A percentile compares a stretch with the other conserved stretches of the same genome.
Evolutionary conservation across 495 filamentous ascomycete species (phyloP).

Genomic region (Talaromyces trachyspermus): DNA sequence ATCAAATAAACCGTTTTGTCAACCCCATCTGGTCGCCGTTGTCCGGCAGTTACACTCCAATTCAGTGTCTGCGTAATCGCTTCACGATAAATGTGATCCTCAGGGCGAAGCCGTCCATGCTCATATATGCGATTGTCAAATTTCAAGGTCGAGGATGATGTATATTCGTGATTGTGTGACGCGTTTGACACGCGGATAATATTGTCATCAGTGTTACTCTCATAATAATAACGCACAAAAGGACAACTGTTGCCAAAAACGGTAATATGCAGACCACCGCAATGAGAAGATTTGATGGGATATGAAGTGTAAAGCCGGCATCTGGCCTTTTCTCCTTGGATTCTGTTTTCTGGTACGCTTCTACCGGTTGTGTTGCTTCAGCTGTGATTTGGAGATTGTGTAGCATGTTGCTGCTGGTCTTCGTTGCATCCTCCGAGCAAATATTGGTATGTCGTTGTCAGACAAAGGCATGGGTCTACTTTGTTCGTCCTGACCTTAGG

Average conservation of each 20-base stretch:
- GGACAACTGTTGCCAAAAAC: not conserved
- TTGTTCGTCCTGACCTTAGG: too few species aligned
- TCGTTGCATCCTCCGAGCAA: conserved; percentile 4
- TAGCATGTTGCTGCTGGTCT: not conserved
- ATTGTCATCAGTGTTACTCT: conserved; percentile 1
- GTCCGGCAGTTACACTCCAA: conserved; percentile 26
- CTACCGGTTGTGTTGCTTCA: not conserved
- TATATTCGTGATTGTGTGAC: not conserved
- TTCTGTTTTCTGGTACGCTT: conserved; percentile 1
- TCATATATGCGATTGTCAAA: conserved; percentile 1
- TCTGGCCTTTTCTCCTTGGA: conserved; percentile 9
- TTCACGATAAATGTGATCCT: conserved; percentile 30
- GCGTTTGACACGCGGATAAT: not conserved
- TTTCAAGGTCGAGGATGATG: not conserved
- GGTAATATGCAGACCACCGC: not conserved
- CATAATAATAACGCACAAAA: conserved; percentile 14
- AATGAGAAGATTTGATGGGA: not conserved
- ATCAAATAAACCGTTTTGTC: conserved; percentile 31
- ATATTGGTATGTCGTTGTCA: too few species aligned
- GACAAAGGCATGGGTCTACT: too few species aligned
- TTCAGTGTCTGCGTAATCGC: conserved; percentile 24
- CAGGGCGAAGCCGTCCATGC: conserved; percentile 27
- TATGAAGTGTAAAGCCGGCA: not conserved
- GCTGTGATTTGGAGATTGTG: not conserved
- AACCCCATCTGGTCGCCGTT: conserved; percentile 36